phyloP scores from a whole-genome alignment of 164 flowering plant species.

The Aristolochia contorta region DNA sequence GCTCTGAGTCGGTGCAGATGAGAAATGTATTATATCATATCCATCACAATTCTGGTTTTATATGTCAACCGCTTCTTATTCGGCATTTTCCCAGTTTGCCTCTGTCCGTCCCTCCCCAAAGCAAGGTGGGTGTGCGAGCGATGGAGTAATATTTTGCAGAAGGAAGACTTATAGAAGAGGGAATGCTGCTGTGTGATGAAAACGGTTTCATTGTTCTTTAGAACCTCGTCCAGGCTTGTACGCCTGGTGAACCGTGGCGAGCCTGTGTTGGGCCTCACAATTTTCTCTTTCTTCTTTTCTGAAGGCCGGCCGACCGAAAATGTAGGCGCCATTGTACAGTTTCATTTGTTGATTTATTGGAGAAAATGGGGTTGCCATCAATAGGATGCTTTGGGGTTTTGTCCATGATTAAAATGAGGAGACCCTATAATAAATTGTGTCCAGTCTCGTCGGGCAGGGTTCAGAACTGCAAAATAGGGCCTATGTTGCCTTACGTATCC shows the following conservation, averaged over 20 bases:
- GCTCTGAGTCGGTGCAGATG: constrained; percentile 25
- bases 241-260: constrained; percentile 11
- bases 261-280: constrained; percentile 6
- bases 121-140: constrained; percentile 1
- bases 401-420: no score
- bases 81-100: constrained; percentile 5
- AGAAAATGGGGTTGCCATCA: background rate
- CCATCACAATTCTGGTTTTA: background rate
- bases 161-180: constrained; percentile 4
- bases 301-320: background rate
- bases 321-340: constrained; percentile 39
- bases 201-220: constrained; percentile 1
- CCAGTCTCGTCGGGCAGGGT: no score
- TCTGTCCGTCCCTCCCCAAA: background rate
- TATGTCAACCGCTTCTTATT: background rate
- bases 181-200: constrained; percentile 2
- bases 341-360: constrained; percentile 52
- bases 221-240: background rate
- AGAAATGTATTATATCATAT: background rate
- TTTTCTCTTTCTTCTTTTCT: background rate
- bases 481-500: no score
- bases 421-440: no score
- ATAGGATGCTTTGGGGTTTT: no score
- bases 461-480: no score
- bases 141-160: constrained; percentile 1